These are phyloP conservation scores for Penicillium silybi DNA, from an alignment of 495 filamentous ascomycete species.

Conservation along the genomic window DNA sequence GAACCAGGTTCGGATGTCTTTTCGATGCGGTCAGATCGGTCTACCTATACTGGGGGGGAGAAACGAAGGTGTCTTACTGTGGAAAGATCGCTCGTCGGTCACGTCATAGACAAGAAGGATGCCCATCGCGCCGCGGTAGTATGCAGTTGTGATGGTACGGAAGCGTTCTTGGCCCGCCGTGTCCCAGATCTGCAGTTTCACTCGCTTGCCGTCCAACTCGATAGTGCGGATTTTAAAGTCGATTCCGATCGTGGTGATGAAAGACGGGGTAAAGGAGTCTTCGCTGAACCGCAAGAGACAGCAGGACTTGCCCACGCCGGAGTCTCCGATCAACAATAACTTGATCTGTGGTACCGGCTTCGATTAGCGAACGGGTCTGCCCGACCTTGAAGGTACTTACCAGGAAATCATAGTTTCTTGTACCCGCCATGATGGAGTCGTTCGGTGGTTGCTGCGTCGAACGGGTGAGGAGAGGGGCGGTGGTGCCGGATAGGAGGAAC, in stretches of 20 bases:
- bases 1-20: slow-evolving; percentile 99
- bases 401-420: slow-evolving; percentile 97
- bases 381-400: slow-evolving; percentile 47
- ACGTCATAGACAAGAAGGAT: slow-evolving; percentile 98
- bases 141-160: slow-evolving; percentile 96
- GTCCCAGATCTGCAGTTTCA: slow-evolving; percentile 99
- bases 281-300: slow-evolving; percentile 97
- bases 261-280: slow-evolving; percentile 96
- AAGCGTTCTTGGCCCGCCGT: slow-evolving; percentile 98
- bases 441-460: slow-evolving; percentile 1
- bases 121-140: slow-evolving; percentile 97
- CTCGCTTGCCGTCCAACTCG: slow-evolving; percentile 94
- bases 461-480: not conserved
- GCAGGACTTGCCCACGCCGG: slow-evolving; percentile 97
- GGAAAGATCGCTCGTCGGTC: slow-evolving; percentile 94
- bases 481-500: slow-evolving; percentile 16
- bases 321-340: slow-evolving; percentile 96
- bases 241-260: slow-evolving; percentile 99
- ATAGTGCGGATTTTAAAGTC: slow-evolving; percentile 99
- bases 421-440: slow-evolving; percentile 72
- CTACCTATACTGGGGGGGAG: not conserved
- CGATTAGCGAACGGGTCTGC: not conserved
- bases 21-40: slow-evolving; percentile 7
- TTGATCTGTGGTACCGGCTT: slow-evolving; percentile 68
- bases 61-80: slow-evolving; percentile 62